Evolutionary conservation across 495 filamentous ascomycete species (phyloP).

Genomic region (Viridothelium virens): DNA sequence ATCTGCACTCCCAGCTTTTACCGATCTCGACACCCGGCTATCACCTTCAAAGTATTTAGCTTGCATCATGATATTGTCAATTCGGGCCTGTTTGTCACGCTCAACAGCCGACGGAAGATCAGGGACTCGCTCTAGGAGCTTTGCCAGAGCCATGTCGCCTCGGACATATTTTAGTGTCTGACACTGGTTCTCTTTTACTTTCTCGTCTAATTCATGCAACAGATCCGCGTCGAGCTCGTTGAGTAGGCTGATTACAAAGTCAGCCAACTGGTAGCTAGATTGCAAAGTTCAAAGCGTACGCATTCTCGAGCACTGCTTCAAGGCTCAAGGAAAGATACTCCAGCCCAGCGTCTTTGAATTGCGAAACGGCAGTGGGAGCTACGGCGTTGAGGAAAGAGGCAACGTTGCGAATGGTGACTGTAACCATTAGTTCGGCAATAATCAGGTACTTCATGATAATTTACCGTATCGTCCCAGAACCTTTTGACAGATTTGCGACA

Average conservation of each 20-base stretch:
- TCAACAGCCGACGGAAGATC: slow-evolving; percentile 48
- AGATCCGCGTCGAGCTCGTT: slow-evolving; percentile 83
- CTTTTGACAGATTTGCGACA: slow-evolving; percentile 84
- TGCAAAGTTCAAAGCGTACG: slow-evolving; percentile 39
- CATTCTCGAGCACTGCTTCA: slow-evolving; percentile 82
- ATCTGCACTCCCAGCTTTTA: slow-evolving; percentile 47
- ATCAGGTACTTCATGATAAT: slow-evolving; percentile 15
- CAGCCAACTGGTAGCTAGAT: slow-evolving; percentile 16
- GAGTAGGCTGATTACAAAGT: slow-evolving; percentile 47
- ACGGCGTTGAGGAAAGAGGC: slow-evolving; percentile 75
- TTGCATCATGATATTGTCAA: slow-evolving; percentile 54
- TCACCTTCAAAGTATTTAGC: slow-evolving; percentile 54
- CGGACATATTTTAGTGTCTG: slow-evolving; percentile 65
- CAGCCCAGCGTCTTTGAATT: slow-evolving; percentile 80
- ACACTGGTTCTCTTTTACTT: slow-evolving; percentile 75
- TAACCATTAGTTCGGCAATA: background rate
- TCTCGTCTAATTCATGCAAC: slow-evolving; percentile 64
- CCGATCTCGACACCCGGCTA: slow-evolving; percentile 42
- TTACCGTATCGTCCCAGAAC: slow-evolving; percentile 75
- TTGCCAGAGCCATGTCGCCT: slow-evolving; percentile 61
- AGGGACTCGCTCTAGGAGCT: slow-evolving; percentile 66
- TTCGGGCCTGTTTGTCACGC: slow-evolving; percentile 46
- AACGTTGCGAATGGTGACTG: slow-evolving; percentile 78
- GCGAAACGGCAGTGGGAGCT: slow-evolving; percentile 67
- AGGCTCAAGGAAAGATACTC: slow-evolving; percentile 89